phyloP scores from a whole-genome alignment of 305 asterid species.

The Fraxinus ornus region DNA sequence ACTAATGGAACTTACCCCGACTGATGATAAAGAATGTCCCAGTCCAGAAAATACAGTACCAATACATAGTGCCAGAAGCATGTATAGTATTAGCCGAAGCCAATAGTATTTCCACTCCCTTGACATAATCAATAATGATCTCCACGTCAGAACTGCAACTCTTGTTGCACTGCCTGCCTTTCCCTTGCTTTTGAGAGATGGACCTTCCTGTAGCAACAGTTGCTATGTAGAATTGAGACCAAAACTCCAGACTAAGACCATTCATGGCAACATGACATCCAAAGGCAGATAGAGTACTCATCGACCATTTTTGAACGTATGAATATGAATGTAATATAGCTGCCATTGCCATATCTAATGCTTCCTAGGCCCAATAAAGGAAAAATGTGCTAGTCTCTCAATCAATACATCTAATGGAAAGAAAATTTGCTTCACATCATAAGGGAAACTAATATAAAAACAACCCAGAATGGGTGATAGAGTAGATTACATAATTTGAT shows the following conservation, averaged over 20 bases:
- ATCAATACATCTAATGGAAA: neutral
- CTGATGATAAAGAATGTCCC: constrained; percentile 95
- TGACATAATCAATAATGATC: constrained; percentile 94
- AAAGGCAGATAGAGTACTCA: neutral
- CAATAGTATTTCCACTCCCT: constrained; percentile 98
- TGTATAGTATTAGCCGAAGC: constrained; percentile 82
- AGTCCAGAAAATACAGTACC: constrained; percentile 83
- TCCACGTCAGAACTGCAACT: constrained; percentile 86
- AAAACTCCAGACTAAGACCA: neutral
- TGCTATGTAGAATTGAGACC: constrained; percentile 6
- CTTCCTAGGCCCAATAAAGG: neutral
- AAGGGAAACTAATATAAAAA: neutral
- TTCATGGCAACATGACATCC: neutral
- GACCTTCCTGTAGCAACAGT: constrained; percentile 67
- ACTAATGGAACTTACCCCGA: constrained; percentile 58
- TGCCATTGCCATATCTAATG: neutral
- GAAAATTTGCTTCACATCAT: neutral
- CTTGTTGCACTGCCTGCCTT: constrained; percentile 59
- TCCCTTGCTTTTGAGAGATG: constrained; percentile 83
- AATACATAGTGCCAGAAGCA: constrained; percentile 70
- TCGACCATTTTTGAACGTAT: neutral
- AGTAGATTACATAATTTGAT: neutral
- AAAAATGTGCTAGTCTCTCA: neutral
- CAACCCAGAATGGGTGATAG: neutral
- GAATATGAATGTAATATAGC: neutral